These are phyloP conservation scores for Scedosporium boydii DNA, from an alignment of 2,329 filamentous ascomycete genomes.

Conservation along the genomic window DNA sequence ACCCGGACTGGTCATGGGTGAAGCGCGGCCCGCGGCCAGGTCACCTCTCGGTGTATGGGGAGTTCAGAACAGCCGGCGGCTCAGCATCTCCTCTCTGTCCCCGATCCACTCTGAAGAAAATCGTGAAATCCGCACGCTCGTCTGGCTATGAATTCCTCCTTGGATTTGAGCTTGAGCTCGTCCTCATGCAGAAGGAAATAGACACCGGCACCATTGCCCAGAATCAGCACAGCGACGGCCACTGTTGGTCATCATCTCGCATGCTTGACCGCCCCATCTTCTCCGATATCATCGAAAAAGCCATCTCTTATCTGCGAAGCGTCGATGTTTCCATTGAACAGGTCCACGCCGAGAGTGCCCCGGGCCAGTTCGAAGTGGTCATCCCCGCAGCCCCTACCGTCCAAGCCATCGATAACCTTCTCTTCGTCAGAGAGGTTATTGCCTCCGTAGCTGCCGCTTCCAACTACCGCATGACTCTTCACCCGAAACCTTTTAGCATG, in stretches of 20 bases:
- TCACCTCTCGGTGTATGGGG: conserved; percentile 57
- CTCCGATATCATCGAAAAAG: conserved; percentile 53
- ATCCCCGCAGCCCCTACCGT: conserved; percentile 55
- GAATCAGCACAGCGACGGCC: conserved; percentile 38
- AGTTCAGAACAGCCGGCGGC: conserved; percentile 52
- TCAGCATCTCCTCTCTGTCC: conserved; percentile 49
- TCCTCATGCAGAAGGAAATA: conserved; percentile 47
- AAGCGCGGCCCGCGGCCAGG: conserved; percentile 46
- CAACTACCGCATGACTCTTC: conserved; percentile 58
- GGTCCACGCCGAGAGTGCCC: conserved; percentile 64
- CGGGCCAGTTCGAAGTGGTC: conserved; percentile 70
- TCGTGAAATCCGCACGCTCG: conserved; percentile 39
- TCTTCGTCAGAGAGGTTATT: conserved; percentile 63
- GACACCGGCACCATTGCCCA: conserved; percentile 17
- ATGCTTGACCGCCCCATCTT: conserved; percentile 49
- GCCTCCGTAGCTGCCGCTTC: conserved; percentile 51
- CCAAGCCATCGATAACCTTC: conserved; percentile 59
- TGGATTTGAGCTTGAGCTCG: conserved; percentile 76
- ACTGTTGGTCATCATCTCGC: conserved; percentile 62
- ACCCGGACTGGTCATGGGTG: conserved; percentile 57
- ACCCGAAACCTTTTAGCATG: conserved; percentile 57
- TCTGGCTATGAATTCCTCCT: conserved; percentile 51
- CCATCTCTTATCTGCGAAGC: conserved; percentile 48
- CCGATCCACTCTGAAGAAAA: conserved; percentile 48
- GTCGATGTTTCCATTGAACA: conserved; percentile 61